phyloP scores from a whole-genome alignment of 1,284 basidiomycete species.

The Puccinia hordei region DNA sequence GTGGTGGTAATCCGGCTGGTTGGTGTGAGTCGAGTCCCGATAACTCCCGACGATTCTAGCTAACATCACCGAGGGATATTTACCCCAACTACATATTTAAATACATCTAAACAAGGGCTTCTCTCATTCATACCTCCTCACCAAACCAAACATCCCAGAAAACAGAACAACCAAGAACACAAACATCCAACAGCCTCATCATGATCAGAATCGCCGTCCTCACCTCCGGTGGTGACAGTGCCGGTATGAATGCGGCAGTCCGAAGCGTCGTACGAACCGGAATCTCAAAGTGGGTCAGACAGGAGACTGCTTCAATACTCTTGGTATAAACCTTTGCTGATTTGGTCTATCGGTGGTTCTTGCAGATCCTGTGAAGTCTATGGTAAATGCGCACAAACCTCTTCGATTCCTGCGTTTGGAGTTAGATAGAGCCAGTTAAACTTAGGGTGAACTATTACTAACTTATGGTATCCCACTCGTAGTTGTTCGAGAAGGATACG shows the following conservation, averaged over 20 bases:
- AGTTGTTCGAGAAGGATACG: constrained; percentile 95
- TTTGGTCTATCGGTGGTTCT: background rate
- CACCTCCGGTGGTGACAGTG: constrained; percentile 94
- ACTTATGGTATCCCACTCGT: constrained; percentile 61
- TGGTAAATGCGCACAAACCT: background rate
- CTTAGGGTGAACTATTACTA: background rate
- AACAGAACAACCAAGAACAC: background rate
- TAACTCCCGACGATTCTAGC: too few relatives aligned
- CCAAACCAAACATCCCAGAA: background rate
- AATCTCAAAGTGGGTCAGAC: constrained; percentile 72
- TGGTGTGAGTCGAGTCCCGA: too few relatives aligned
- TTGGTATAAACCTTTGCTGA: background rate
- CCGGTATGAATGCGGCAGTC: constrained; percentile 83
- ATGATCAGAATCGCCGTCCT: constrained; percentile 77
- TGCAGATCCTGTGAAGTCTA: background rate
- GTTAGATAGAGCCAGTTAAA: too few relatives aligned
- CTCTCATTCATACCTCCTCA: background rate
- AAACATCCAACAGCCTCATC: background rate
- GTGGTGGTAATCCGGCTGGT: too few relatives aligned
- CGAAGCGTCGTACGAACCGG: constrained; percentile 85
- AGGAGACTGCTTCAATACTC: background rate
- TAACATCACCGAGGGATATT: too few relatives aligned
- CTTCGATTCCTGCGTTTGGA: too few relatives aligned
- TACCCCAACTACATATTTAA: too few relatives aligned
- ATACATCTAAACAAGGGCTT: too few relatives aligned